These are phyloP conservation scores for Hypsizygus marmoreus DNA, from an alignment of 768 basidiomycete species.

Conservation along the genomic window DNA sequence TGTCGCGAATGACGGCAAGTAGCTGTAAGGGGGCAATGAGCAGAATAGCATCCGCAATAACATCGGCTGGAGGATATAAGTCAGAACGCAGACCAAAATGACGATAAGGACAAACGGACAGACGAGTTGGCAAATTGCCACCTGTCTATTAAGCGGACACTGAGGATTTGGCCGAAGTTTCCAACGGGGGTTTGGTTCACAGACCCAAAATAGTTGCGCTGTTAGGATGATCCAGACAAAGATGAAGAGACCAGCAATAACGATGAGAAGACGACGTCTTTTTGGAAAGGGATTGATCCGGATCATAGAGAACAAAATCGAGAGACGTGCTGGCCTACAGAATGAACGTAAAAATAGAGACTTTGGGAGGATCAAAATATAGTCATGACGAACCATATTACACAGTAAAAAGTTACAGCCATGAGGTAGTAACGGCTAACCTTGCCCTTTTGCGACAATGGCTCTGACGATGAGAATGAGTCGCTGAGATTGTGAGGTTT, in stretches of 20 bases:
- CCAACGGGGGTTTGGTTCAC: conserved; percentile 39
- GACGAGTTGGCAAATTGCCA: conserved; percentile 51
- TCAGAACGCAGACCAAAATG: background rate
- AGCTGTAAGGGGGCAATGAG: conserved; percentile 46
- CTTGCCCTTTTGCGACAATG: conserved; percentile 1
- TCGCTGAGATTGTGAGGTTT: background rate
- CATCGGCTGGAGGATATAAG: conserved; percentile 11
- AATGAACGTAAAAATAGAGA: background rate
- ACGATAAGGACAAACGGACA: conserved; percentile 36
- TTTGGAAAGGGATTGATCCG: conserved; percentile 42
- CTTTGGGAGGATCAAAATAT: background rate
- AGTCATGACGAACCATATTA: conserved; percentile 32
- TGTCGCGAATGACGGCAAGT: conserved; percentile 40
- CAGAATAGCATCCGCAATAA: conserved; percentile 45
- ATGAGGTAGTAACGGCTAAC: conserved; percentile 35
- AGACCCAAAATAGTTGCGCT: conserved; percentile 46
- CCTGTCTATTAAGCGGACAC: conserved; percentile 44
- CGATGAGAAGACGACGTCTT: conserved; percentile 24
- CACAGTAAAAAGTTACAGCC: conserved; percentile 34
- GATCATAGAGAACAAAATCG: conserved; percentile 54
- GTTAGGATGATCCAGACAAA: conserved; percentile 36
- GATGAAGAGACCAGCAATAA: conserved; percentile 31
- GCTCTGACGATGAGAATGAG: background rate
- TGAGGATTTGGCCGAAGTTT: conserved; percentile 33
- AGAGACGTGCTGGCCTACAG: conserved; percentile 45